Evolutionary conservation across 805 yeast genomes (phyloP).

Genomic region (Cyberlindnera galapagoensis): DNA sequence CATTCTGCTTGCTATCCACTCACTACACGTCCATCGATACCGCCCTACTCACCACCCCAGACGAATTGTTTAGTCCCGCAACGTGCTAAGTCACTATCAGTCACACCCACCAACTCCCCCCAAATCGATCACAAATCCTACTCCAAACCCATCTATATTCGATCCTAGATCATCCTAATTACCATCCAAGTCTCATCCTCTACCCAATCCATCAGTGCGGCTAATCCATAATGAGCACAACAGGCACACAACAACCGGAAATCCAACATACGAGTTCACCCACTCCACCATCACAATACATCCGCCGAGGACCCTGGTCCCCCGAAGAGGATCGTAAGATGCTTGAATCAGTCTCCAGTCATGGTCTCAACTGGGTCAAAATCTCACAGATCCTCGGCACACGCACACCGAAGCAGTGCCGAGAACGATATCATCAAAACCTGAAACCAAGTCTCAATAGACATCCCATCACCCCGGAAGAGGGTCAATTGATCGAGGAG

Average conservation of each 20-base stretch:
- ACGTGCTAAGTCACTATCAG: no score
- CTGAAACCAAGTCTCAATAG: slow-evolving; percentile 79
- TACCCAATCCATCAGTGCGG: no score
- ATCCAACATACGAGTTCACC: slow-evolving; percentile 5
- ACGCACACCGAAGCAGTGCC: slow-evolving; percentile 85
- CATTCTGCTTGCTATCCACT: no score
- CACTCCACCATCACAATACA: slow-evolving; percentile 5
- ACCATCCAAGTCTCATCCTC: no score
- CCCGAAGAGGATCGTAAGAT: slow-evolving; percentile 74
- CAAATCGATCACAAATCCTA: no score
- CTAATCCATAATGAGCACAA: no score
- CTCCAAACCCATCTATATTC: no score
- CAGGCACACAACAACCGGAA: background rate
- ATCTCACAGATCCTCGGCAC: slow-evolving; percentile 68
- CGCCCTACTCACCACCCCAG: no score
- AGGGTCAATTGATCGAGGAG: slow-evolving; percentile 74
- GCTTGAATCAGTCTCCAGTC: slow-evolving; percentile 57
- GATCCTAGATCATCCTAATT: no score
- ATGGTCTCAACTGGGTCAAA: slow-evolving; percentile 85
- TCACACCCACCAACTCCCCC: no score
- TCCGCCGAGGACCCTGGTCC: slow-evolving; percentile 83
- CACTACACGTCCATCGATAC: no score
- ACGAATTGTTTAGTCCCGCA: no score
- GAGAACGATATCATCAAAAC: slow-evolving; percentile 89
- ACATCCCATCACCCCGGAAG: slow-evolving; percentile 77